A percentile compares a stretch with the other conserved stretches of the same genome.
These are phyloP conservation scores for Pseudogymnoascus sp. DNA, from an alignment of 2,329 filamentous ascomycete species.

Conservation along the genomic window DNA sequence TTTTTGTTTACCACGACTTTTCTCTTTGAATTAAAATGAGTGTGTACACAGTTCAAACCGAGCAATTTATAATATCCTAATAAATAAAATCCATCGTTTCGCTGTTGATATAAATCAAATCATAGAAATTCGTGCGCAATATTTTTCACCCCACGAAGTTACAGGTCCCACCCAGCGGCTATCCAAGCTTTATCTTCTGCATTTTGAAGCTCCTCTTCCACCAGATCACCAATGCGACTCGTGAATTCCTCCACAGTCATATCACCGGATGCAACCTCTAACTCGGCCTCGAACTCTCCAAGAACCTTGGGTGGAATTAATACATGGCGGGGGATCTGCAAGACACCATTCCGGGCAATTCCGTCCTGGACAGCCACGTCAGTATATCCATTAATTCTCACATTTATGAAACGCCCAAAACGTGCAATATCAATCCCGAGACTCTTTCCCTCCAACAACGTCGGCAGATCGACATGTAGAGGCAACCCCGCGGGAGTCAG, in stretches of 20 bases:
- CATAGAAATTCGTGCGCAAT: neutral
- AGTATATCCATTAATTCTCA: conserved; percentile 68
- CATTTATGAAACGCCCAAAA: conserved; percentile 58
- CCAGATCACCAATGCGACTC: conserved; percentile 34
- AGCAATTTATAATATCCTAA: neutral
- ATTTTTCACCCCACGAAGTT: neutral
- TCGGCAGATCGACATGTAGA: conserved; percentile 63
- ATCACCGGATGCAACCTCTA: conserved; percentile 32
- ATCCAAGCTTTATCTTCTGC: neutral
- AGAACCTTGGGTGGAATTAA: conserved; percentile 58
- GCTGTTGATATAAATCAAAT: neutral
- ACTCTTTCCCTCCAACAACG: conserved; percentile 56
- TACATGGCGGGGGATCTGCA: conserved; percentile 67
- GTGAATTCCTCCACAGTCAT: conserved; percentile 53
- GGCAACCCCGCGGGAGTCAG: conserved; percentile 33
- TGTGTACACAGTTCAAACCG: neutral
- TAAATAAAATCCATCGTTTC: neutral
- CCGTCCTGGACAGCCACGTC: conserved; percentile 60
- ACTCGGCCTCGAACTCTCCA: conserved; percentile 29
- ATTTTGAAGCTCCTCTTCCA: neutral
- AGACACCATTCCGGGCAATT: conserved; percentile 68
- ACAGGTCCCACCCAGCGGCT: neutral
- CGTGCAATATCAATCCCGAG: conserved; percentile 64
- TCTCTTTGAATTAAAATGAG: neutral
- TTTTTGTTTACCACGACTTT: neutral